Conservation (phyloP, 176 grass and related monocot species). For the Alloteropsis semialata region DNA sequence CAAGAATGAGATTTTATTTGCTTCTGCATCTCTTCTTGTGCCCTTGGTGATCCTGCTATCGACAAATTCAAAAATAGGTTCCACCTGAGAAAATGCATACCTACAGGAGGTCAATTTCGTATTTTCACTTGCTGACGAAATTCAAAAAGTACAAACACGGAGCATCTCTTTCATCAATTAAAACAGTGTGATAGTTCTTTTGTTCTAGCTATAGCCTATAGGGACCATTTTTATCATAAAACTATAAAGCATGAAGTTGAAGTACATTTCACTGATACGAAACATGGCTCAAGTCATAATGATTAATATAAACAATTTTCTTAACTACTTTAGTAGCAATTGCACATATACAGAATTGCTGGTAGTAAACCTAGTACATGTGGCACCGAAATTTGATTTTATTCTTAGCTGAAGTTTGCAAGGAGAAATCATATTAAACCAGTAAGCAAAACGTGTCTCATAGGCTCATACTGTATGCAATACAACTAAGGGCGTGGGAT, state of each 20-base stretch:
- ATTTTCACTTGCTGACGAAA: conserved; percentile 1
- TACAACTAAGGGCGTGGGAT: background rate
- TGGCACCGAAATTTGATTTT: background rate
- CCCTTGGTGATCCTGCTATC: background rate
- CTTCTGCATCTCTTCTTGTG: background rate
- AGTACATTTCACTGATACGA: background rate
- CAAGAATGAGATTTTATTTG: conserved; percentile 32
- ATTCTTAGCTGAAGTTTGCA: background rate
- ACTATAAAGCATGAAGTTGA: background rate
- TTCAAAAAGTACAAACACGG: background rate
- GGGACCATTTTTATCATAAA: background rate
- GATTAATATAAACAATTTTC: background rate
- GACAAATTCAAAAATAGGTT: background rate
- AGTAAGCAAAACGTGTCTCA: background rate
- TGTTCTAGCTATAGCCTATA: conserved; percentile 5
- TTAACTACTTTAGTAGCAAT: background rate
- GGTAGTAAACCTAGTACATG: background rate
- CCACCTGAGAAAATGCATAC: conserved; percentile 38
- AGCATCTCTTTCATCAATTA: background rate
- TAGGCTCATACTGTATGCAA: background rate
- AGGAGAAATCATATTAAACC: background rate
- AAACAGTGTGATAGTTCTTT: background rate
- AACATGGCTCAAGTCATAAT: background rate
- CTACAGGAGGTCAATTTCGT: conserved; percentile 31
- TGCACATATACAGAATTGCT: background rate